Base-by-base conservation (phyloP, 371 early-diverging fungal genomes). In the Mycotypha africana region DNA sequence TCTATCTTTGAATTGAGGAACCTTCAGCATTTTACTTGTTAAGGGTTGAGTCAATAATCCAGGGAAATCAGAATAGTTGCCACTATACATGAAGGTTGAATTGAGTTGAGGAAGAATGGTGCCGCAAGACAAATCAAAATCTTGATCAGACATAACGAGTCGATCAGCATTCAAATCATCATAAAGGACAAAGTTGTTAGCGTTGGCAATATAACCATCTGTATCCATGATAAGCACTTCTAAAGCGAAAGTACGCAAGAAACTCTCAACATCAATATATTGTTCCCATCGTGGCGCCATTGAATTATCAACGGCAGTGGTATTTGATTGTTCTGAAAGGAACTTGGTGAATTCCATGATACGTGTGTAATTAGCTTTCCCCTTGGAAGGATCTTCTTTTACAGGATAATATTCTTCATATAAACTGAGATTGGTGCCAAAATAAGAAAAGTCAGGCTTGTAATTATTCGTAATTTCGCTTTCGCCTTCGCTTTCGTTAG, bases 141-240 rank as follows among this genome's bases (percentile, higher is more conserved):
- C 68, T 49, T 58, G 58, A n/a, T 41, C 40, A 19, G 58, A 54
- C 35, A 41, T 64, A 12, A 56, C 35, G 30, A 59, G 46, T 4
- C 45, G 38, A 4, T 42, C 45, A 14, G 39, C 22, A 3, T 22
- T 25, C 20, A 56, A 46, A 26, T 58, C 36, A 3, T 62, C 49
- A 23, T 67, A 67, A 16, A 67, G 16, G 24, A 60, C 53, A 28
- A 56, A 67, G 20, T 67, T 67, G 15, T 67, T 49, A 15, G 50
- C 35, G 30, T 58, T 67, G 24, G 49, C 40, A 17, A 58, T 23
- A 26, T 62, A 60, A 9, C 56, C 60, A 45, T 67, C 67, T 28
- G 42, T 37, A 38, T 47, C 26, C 3, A 31, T 32, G 3, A 43
- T 43, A 12, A 53, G 14, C 4, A 53, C 28, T 20, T 53, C 54